Evolutionary conservation across 441 rosid species (phyloP).

Genomic region (Populus trichocarpa): DNA sequence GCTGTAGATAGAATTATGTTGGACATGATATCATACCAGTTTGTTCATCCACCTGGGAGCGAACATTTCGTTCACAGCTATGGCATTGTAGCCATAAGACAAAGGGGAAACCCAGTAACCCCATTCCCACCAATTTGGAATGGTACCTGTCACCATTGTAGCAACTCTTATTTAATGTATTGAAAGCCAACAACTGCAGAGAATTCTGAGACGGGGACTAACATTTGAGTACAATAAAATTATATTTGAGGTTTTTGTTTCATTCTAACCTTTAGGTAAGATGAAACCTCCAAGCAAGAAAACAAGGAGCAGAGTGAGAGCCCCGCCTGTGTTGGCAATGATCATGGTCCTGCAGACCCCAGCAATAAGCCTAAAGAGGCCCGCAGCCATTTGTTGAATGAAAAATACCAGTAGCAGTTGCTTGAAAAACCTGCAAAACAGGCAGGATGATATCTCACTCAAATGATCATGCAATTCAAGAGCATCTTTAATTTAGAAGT

Average conservation of each 20-base stretch:
- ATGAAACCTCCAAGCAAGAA: constrained; percentile 87
- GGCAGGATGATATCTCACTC: not conserved
- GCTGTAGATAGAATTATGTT: not conserved
- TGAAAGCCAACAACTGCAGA: not conserved
- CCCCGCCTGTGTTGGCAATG: constrained; percentile 73
- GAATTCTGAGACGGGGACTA: not conserved
- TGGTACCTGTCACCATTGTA: constrained; percentile 33
- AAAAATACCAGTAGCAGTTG: constrained; percentile 52
- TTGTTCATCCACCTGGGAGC: constrained; percentile 87
- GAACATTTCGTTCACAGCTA: constrained; percentile 61
- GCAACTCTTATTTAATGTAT: not conserved
- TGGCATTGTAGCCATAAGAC: constrained; percentile 64
- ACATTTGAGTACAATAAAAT: too few species aligned
- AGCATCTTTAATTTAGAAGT: not conserved
- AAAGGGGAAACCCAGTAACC: constrained; percentile 87
- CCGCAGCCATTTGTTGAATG: constrained; percentile 89
- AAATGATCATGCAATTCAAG: not conserved
- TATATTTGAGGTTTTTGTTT: not conserved
- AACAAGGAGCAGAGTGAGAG: constrained; percentile 48
- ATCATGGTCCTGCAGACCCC: constrained; percentile 78
- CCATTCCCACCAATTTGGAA: constrained; percentile 88
- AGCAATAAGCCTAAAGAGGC: constrained; percentile 61
- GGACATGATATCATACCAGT: constrained; percentile 31
- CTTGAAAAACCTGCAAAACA: constrained; percentile 69
- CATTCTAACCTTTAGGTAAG: constrained; percentile 47